A percentile compares a stretch with the other conserved stretches of the same genome.
Conservation (phyloP, 163 green algal genomes). For the Prototheca cutis region DNA sequence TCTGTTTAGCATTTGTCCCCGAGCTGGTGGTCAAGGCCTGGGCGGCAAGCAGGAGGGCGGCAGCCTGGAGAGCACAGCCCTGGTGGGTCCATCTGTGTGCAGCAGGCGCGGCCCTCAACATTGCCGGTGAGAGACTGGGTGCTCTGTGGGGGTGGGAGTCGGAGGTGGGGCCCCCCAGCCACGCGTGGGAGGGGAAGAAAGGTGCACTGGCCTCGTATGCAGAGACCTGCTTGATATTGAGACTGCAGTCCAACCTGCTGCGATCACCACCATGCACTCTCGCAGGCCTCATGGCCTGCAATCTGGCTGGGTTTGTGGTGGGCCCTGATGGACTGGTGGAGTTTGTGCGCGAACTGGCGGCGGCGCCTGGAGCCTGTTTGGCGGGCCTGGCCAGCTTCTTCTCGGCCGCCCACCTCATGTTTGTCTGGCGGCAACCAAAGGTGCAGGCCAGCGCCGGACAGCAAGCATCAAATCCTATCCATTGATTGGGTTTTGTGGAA, state of each 20-base stretch:
- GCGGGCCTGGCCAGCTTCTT: slow-evolving; percentile 40
- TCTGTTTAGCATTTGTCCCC: slow-evolving; percentile 49
- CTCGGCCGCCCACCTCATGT: slow-evolving; percentile 51
- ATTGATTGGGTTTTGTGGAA: too few relatives aligned
- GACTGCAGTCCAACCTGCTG: too few relatives aligned
- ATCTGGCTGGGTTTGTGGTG: slow-evolving; percentile 70
- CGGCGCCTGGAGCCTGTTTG: slow-evolving; percentile 16
- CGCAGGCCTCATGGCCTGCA: slow-evolving; percentile 51
- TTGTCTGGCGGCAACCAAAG: slow-evolving; percentile 23
- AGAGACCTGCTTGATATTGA: too few relatives aligned
- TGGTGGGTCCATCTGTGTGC: slow-evolving; percentile 35
- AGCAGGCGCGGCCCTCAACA: slow-evolving; percentile 38
- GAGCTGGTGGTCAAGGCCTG: slow-evolving; percentile 50
- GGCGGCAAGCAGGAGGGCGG: background rate
- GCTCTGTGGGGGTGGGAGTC: too few relatives aligned
- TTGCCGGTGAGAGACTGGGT: slow-evolving; percentile 22
- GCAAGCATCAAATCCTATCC: too few relatives aligned
- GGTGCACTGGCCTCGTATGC: too few relatives aligned
- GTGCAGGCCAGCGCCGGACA: too few relatives aligned
- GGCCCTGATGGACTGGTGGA: slow-evolving; percentile 41
- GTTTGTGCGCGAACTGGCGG: slow-evolving; percentile 34
- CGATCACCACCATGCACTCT: too few relatives aligned
- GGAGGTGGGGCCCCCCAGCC: too few relatives aligned
- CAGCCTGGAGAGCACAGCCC: background rate
- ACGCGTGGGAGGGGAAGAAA: too few relatives aligned